phyloP scores from a whole-genome alignment of 306 rosid species.

The Castanea sativa region DNA sequence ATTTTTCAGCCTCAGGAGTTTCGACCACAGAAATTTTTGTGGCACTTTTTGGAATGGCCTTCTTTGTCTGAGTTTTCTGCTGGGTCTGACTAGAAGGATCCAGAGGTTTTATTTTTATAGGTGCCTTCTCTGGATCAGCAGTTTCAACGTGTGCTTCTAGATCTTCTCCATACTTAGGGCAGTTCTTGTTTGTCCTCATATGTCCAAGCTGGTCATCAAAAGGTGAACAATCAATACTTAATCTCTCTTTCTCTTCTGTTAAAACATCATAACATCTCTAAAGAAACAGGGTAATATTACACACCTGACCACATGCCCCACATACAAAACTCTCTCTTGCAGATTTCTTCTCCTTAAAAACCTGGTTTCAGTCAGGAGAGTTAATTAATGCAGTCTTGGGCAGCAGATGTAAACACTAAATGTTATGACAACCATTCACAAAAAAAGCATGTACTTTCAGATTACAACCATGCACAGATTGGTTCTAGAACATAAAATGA shows the following conservation, averaged over 20 bases:
- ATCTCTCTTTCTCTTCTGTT: neutral
- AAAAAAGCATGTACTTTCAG: conserved; percentile 23
- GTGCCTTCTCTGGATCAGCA: conserved; percentile 58
- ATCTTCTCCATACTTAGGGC: conserved; percentile 95
- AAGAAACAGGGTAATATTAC: conserved; percentile 13
- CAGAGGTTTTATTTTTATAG: conserved; percentile 53
- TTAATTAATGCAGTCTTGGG: conserved; percentile 21
- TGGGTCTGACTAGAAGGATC: conserved; percentile 62
- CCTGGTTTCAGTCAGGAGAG: conserved; percentile 42
- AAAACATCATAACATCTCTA: conserved; percentile 4
- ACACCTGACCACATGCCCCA: conserved; percentile 97
- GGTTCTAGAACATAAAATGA: neutral
- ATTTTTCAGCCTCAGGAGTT: conserved; percentile 44
- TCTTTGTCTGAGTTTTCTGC: conserved; percentile 60
- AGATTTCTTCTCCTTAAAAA: conserved; percentile 86
- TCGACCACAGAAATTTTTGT: conserved; percentile 64
- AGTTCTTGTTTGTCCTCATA: conserved; percentile 97
- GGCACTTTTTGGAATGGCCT: conserved; percentile 51
- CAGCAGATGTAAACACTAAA: conserved; percentile 14
- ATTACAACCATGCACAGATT: conserved; percentile 2
- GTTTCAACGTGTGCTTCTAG: conserved; percentile 59
- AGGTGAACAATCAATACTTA: conserved; percentile 22
- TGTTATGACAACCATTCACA: conserved; percentile 11
- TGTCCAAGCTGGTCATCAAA: conserved; percentile 75
- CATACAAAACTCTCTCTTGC: conserved; percentile 87